Evolutionary conservation across 495 filamentous ascomycete genomes (phyloP).

Genomic region (Penicilliopsis zonata): DNA sequence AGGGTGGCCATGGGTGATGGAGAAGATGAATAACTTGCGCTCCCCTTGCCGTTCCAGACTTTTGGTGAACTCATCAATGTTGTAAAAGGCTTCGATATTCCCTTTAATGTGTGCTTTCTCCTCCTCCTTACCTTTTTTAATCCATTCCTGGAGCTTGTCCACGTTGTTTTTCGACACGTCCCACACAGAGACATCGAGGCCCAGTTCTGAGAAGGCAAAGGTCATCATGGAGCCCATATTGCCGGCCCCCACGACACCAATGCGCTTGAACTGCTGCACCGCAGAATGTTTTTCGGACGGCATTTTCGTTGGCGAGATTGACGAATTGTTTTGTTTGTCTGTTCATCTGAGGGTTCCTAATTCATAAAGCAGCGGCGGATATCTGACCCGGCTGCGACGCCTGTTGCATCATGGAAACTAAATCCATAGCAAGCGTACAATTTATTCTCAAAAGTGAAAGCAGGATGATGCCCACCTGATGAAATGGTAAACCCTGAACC

Average conservation of each 20-base stretch:
- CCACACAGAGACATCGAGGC: conserved; percentile 46
- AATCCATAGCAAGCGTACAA: too few species aligned
- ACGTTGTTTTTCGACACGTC: conserved; percentile 41
- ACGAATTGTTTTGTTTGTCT: too few species aligned
- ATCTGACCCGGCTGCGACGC: too few species aligned
- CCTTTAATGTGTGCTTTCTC: conserved; percentile 17
- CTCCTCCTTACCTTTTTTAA: conserved; percentile 10
- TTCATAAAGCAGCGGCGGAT: too few species aligned
- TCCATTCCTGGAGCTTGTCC: conserved; percentile 19
- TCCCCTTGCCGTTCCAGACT: conserved; percentile 23
- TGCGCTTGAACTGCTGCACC: conserved; percentile 25
- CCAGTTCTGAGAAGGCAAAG: conserved; percentile 51
- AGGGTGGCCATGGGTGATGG: conserved; percentile 55
- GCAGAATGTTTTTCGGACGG: conserved; percentile 5
- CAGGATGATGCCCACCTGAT: too few species aligned
- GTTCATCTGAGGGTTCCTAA: too few species aligned
- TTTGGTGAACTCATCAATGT: conserved; percentile 27
- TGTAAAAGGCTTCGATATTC: conserved; percentile 21
- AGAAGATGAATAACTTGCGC: conserved; percentile 48
- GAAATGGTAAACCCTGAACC: too few species aligned
- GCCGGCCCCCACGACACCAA: conserved; percentile 54
- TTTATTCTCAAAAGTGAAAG: too few species aligned
- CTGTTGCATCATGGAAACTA: too few species aligned
- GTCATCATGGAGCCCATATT: conserved; percentile 56
- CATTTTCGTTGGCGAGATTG: too few species aligned